phyloP scores from a whole-genome alignment of 116 monocot species.

The Posidonia oceanica region DNA sequence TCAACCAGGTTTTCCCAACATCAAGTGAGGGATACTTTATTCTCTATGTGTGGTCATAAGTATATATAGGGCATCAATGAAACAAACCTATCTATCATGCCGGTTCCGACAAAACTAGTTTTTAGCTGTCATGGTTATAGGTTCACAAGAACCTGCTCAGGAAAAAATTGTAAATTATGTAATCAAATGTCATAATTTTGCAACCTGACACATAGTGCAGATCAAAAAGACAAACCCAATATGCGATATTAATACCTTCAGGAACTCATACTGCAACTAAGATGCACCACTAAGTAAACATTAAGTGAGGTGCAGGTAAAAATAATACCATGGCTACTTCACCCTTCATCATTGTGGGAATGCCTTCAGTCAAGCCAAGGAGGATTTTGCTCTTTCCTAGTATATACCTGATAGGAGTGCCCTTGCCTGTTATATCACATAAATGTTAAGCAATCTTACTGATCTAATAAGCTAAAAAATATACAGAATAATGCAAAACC shows the following conservation, averaged over 20 bases:
- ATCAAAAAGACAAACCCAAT: no score
- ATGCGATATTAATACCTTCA: not conserved
- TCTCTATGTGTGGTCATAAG: no score
- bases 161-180: no score
- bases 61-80: no score
- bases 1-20: no score
- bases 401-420: conserved; percentile 58
- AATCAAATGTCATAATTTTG: no score
- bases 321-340: conserved; percentile 83
- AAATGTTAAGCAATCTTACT: not conserved
- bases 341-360: conserved; percentile 79
- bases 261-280: not conserved
- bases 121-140: no score
- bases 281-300: not conserved
- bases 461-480: not conserved
- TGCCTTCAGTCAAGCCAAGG: conserved; percentile 77
- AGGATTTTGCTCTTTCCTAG: conserved; percentile 90
- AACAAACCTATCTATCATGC: no score
- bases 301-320: not conserved
- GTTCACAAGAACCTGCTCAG: no score
- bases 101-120: no score
- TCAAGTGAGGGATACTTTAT: no score
- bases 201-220: no score
- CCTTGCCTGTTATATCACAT: conserved; percentile 47
- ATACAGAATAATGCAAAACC: not conserved